Conservation (phyloP, 768 basidiomycete species). For the Serendipita sp. region DNA sequence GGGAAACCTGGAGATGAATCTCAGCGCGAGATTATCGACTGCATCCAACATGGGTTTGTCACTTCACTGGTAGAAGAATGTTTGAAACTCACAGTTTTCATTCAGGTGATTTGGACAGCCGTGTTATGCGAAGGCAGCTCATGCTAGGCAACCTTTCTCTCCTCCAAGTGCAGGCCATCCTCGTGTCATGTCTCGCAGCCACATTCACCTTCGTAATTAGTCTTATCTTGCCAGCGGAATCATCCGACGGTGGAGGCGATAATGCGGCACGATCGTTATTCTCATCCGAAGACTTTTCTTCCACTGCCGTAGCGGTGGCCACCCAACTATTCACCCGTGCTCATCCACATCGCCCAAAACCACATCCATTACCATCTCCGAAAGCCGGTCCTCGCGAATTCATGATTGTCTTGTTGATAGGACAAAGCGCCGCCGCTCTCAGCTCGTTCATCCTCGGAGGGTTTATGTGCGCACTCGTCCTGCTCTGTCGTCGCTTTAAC, state of each 20-base stretch:
- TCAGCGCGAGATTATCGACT: slow-evolving; percentile 88
- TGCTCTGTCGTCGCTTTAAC: slow-evolving; percentile 55
- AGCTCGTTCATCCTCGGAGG: slow-evolving; percentile 70
- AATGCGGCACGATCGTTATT: neutral
- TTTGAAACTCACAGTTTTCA: neutral
- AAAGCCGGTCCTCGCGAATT: slow-evolving; percentile 30
- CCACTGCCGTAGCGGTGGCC: neutral
- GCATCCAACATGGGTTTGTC: slow-evolving; percentile 21
- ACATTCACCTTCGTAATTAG: slow-evolving; percentile 60
- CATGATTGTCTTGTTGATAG: slow-evolving; percentile 54
- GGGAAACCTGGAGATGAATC: slow-evolving; percentile 98
- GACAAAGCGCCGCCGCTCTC: slow-evolving; percentile 66
- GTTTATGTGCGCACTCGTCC: slow-evolving; percentile 78
- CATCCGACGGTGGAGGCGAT: slow-evolving; percentile 9
- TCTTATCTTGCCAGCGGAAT: slow-evolving; percentile 21
- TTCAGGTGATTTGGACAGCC: slow-evolving; percentile 64
- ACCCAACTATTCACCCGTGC: neutral
- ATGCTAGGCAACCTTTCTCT: slow-evolving; percentile 70
- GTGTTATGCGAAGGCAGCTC: slow-evolving; percentile 39
- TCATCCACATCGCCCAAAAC: neutral
- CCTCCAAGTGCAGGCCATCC: slow-evolving; percentile 83
- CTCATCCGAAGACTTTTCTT: neutral
- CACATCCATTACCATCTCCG: slow-evolving; percentile 11
- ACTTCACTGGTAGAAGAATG: neutral
- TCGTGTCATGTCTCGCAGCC: slow-evolving; percentile 77